These are phyloP conservation scores for Tuber aestivum DNA, from an alignment of 495 filamentous ascomycete genomes.

Conservation along the genomic window DNA sequence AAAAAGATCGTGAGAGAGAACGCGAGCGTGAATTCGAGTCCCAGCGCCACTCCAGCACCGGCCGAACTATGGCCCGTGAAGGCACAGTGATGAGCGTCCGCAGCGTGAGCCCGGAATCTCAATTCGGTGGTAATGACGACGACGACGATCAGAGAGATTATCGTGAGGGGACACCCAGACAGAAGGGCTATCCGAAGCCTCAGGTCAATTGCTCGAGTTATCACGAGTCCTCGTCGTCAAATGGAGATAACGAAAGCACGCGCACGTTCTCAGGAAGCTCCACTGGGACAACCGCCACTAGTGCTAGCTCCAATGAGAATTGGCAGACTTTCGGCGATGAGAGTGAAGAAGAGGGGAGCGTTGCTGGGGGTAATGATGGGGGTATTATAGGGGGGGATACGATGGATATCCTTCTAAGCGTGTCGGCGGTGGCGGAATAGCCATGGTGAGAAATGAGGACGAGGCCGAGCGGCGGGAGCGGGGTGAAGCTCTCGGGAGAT, in stretches of 20 bases:
- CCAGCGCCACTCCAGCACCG: neutral
- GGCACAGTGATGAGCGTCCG: conserved; percentile 10
- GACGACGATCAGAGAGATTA: neutral
- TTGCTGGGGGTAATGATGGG: neutral
- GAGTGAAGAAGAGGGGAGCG: neutral
- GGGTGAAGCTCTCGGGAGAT: neutral
- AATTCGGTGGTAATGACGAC: neutral
- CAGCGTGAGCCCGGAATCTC: conserved; percentile 11
- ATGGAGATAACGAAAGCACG: neutral
- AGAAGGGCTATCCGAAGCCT: neutral
- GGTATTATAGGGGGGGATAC: neutral
- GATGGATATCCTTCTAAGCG: neutral
- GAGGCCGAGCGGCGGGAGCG: neutral
- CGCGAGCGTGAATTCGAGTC: neutral
- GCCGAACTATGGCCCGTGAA: neutral
- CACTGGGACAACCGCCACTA: neutral
- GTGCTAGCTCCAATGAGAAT: neutral
- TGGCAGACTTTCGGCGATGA: neutral
- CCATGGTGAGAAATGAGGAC: neutral
- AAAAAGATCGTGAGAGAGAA: neutral
- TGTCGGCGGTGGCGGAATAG: neutral
- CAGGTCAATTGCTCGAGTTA: neutral
- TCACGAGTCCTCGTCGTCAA: neutral
- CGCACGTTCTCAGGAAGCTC: neutral
- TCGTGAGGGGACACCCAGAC: neutral